phyloP scores from a whole-genome alignment of 805 yeast species.

The Komagataella populi region DNA sequence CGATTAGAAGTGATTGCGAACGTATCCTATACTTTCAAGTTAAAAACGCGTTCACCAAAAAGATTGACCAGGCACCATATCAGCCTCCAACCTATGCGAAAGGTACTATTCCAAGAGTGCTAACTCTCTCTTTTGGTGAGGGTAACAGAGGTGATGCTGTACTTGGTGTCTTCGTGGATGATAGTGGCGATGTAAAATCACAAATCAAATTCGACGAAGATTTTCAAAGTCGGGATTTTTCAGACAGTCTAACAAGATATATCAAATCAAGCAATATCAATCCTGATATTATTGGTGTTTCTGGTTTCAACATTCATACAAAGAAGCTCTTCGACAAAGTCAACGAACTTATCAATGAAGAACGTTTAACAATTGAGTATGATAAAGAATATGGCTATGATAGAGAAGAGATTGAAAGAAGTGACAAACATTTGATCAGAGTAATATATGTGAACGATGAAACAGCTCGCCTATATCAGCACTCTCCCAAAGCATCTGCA shows the following conservation, averaged over 20 bases:
- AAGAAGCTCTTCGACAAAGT: conserved; percentile 46
- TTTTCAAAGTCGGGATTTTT: conserved; percentile 56
- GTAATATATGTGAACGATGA: conserved; percentile 85
- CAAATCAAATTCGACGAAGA: conserved; percentile 66
- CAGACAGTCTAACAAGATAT: conserved; percentile 42
- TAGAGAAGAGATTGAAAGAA: conserved; percentile 15
- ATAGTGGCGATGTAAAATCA: conserved; percentile 67
- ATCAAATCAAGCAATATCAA: conserved; percentile 37
- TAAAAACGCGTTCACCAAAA: conserved; percentile 53
- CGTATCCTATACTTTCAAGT: conserved; percentile 54
- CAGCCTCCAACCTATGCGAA: conserved; percentile 64
- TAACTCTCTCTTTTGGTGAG: conserved; percentile 76
- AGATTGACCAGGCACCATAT: conserved; percentile 88
- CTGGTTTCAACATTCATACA: conserved; percentile 74
- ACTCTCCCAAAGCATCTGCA: conserved; percentile 55
- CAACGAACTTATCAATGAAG: conserved; percentile 38
- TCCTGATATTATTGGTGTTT: conserved; percentile 85
- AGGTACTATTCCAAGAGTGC: conserved; percentile 77
- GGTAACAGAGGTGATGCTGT: conserved; percentile 82
- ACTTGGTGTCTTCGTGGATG: conserved; percentile 66
- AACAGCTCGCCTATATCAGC: conserved; percentile 79
- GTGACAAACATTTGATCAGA: conserved; percentile 38
- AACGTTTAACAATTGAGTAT: conserved; percentile 19
- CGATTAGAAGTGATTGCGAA: conserved; percentile 64
- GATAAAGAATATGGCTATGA: conserved; percentile 15